These are phyloP conservation scores for Tetraselmis striata DNA, from an alignment of 139 green algal genomes.

Conservation along the genomic window DNA sequence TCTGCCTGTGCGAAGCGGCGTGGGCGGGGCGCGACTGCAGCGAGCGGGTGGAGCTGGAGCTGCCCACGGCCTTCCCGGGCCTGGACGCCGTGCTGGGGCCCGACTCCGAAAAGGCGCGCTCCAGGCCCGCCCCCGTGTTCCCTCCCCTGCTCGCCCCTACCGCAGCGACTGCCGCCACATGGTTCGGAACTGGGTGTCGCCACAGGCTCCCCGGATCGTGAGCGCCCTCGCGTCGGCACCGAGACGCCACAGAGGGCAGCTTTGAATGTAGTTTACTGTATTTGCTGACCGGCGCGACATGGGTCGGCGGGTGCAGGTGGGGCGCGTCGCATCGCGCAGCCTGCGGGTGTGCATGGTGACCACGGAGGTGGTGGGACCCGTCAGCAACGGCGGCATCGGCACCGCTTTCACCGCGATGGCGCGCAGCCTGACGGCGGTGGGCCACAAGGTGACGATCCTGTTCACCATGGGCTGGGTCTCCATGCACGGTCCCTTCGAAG, in stretches of 20 bases:
- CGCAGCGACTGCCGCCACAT: too few relatives aligned
- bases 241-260: too few relatives aligned
- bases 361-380: constrained; percentile 20
- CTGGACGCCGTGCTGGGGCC: not conserved
- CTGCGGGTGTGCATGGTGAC: constrained; percentile 19
- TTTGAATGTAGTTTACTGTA: too few relatives aligned
- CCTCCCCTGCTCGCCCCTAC: not conserved
- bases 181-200: too few relatives aligned
- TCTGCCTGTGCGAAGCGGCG: constrained; percentile 8
- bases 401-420: constrained; percentile 28
- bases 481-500: constrained; percentile 17
- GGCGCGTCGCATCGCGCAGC: not conserved
- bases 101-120: not conserved
- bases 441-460: constrained; percentile 24
- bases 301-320: too few relatives aligned
- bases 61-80: constrained; percentile 7
- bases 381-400: constrained; percentile 28
- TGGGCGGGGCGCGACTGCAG: constrained; percentile 1
- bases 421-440: constrained; percentile 1
- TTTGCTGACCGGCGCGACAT: too few relatives aligned
- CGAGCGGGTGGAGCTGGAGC: constrained; percentile 2
- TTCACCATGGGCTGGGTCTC: constrained; percentile 23
- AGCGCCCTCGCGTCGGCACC: too few relatives aligned
- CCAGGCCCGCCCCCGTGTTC: not conserved
- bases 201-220: too few relatives aligned